Conservation (phyloP, 257 asterid species). For the Penstemon barbatus region DNA sequence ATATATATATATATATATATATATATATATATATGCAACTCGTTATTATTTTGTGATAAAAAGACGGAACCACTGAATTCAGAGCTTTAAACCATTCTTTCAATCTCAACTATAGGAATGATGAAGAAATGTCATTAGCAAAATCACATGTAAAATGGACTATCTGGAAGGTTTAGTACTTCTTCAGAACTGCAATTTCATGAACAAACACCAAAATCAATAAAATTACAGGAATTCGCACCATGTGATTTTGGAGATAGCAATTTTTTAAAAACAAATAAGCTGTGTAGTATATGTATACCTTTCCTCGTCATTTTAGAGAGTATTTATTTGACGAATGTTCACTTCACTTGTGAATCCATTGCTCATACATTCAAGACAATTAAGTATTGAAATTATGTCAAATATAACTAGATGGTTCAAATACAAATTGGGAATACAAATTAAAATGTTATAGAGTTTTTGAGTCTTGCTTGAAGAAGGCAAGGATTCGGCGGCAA, state of each 20-base stretch:
- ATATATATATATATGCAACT: no score
- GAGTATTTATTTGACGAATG: slow-evolving; percentile 15
- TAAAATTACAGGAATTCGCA: background rate
- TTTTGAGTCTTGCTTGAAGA: no score
- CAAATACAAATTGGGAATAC: no score
- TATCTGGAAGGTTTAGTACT: slow-evolving; percentile 26
- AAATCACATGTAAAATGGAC: slow-evolving; percentile 27
- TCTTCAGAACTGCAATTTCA: slow-evolving; percentile 26
- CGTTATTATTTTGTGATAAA: no score
- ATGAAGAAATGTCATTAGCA: no score
- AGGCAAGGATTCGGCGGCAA: no score
- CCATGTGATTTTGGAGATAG: background rate
- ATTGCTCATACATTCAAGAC: background rate
- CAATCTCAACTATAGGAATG: no score
- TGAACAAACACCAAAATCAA: background rate
- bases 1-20: no score
- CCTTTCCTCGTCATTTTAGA: slow-evolving; percentile 27
- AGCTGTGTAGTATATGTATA: background rate
- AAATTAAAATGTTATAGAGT: no score
- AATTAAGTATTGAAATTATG: background rate
- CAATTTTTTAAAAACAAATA: background rate
- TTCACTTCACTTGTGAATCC: slow-evolving; percentile 11
- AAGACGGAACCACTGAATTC: no score
- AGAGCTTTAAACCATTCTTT: no score
- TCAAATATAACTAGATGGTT: background rate